These are phyloP conservation scores for Penicillium sp. DNA, from an alignment of 2,329 filamentous ascomycete genomes.

Conservation along the genomic window DNA sequence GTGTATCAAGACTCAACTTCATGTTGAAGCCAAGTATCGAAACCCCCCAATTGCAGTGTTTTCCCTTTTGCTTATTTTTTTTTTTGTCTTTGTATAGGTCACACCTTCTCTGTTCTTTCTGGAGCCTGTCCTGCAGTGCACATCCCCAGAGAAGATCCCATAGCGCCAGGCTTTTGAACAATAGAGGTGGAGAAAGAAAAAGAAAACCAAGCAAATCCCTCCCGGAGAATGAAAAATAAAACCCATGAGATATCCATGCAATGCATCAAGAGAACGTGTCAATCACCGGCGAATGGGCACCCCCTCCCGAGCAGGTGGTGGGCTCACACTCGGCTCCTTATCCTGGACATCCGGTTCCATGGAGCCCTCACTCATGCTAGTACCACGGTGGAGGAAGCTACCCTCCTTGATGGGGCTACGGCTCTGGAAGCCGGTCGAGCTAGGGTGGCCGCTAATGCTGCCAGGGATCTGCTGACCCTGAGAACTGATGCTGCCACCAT, in stretches of 20 bases:
- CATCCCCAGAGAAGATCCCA: constrained; percentile 18
- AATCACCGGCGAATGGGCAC: constrained; percentile 65
- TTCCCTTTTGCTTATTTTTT: constrained; percentile 1
- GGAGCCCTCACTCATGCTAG: constrained; percentile 60
- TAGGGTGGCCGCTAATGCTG: constrained; percentile 43
- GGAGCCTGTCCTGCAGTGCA: constrained; percentile 25
- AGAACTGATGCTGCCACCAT: constrained; percentile 28
- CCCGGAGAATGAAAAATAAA: constrained; percentile 14
- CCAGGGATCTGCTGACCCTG: constrained; percentile 45
- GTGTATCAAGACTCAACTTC: background rate
- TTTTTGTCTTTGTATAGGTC: background rate
- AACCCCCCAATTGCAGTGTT: background rate
- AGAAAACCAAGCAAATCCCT: constrained; percentile 9
- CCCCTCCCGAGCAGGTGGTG: constrained; percentile 49
- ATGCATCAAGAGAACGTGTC: background rate
- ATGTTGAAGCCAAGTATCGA: background rate
- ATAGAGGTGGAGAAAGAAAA: background rate
- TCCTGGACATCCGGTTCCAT: constrained; percentile 45
- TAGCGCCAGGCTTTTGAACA: constrained; percentile 38
- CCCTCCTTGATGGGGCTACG: constrained; percentile 88
- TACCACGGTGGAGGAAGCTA: constrained; percentile 81
- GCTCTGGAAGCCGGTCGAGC: constrained; percentile 51
- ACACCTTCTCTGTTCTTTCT: constrained; percentile 6
- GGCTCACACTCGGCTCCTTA: constrained; percentile 47
- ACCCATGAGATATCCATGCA: constrained; percentile 1